phyloP scores from a whole-genome alignment of 139 green algal genomes.

The Chlamydomonas sphaeroides region DNA sequence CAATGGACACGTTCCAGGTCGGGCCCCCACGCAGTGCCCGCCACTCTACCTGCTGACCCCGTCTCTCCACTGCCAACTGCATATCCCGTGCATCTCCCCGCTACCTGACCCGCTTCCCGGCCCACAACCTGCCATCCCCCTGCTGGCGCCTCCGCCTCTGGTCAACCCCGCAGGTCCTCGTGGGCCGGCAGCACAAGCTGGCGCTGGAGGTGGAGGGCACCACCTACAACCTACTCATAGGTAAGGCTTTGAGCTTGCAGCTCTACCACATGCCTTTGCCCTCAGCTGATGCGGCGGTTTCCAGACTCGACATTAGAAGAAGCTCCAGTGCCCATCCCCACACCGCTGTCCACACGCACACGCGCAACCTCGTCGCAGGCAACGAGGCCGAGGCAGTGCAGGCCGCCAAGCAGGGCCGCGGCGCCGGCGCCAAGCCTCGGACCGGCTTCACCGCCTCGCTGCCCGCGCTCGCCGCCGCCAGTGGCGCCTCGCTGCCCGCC shows the following conservation, averaged over 20 bases:
- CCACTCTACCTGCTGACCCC: too few relatives aligned
- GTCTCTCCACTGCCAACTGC: background rate
- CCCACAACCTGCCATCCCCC: background rate
- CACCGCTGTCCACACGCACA: too few relatives aligned
- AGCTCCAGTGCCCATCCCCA: too few relatives aligned
- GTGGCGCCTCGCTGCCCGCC: background rate
- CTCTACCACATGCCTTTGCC: too few relatives aligned
- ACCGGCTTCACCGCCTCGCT: background rate
- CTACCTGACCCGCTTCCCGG: too few relatives aligned
- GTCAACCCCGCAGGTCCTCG: background rate
- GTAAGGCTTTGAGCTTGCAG: too few relatives aligned
- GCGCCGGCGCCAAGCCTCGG: background rate
- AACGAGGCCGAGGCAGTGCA: background rate
- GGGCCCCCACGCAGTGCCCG: too few relatives aligned
- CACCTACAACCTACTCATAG: constrained; percentile 17
- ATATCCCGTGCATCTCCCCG: background rate
- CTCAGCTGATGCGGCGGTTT: too few relatives aligned
- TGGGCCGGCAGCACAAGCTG: constrained; percentile 25
- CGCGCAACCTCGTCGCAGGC: background rate
- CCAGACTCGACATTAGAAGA: too few relatives aligned
- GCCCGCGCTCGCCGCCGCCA: background rate
- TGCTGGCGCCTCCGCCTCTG: background rate
- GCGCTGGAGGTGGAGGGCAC: constrained; percentile 27
- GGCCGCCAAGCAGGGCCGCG: background rate
- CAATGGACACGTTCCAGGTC: constrained; percentile 35